Evolutionary conservation across 345 rosid genomes (phyloP).

Genomic region (Populus euphratica): DNA sequence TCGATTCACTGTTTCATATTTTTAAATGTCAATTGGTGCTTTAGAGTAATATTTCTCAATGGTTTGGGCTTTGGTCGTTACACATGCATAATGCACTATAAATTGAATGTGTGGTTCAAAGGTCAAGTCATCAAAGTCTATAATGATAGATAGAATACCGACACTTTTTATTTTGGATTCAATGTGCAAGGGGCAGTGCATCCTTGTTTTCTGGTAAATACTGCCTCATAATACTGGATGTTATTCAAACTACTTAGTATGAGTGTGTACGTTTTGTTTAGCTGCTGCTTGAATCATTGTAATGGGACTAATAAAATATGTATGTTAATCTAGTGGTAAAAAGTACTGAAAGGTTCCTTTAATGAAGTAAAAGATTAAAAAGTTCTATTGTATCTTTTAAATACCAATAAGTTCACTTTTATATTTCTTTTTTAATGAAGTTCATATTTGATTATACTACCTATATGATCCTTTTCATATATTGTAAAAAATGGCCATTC

Average conservation of each 20-base stretch:
- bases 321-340: neutral
- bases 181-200: neutral
- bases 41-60: neutral
- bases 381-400: neutral
- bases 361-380: neutral
- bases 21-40: neutral
- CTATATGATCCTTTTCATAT: neutral
- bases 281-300: neutral
- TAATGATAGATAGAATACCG: neutral
- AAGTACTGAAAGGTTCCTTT: neutral
- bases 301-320: neutral
- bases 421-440: neutral
- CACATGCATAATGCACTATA: neutral
- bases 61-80: neutral
- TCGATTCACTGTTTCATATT: constrained; percentile 1
- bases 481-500: neutral
- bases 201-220: neutral
- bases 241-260: neutral
- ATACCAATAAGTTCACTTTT: neutral
- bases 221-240: neutral
- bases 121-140: neutral
- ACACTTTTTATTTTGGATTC: neutral
- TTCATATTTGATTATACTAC: neutral
- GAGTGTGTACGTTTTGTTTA: neutral
- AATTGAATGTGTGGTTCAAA: neutral